Conservation (phyloP, 352 stramenopile species). For the Globisporangium camurandrum region DNA sequence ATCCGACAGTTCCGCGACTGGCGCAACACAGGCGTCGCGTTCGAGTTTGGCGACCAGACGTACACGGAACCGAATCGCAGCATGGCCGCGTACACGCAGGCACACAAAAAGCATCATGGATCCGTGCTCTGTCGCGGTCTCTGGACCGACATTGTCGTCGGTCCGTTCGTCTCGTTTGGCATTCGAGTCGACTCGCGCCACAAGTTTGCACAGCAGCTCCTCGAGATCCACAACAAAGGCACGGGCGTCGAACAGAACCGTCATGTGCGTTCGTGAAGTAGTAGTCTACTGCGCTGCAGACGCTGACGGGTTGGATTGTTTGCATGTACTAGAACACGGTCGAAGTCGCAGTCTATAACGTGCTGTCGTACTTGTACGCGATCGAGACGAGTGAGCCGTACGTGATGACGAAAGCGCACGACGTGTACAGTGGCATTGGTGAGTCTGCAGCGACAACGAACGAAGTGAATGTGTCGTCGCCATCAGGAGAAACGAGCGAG, state of each 20-base stretch:
- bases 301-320: too few relatives aligned
- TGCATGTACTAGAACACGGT: constrained; percentile 87
- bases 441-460: too few relatives aligned
- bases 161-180: constrained; percentile 89
- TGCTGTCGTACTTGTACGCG: constrained; percentile 88
- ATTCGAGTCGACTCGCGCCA: constrained; percentile 71
- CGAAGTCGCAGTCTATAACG: constrained; percentile 90
- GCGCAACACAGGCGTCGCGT: constrained; percentile 90
- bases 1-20: constrained; percentile 88
- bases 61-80: constrained; percentile 89
- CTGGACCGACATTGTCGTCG: constrained; percentile 89
- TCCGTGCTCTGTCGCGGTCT: constrained; percentile 78
- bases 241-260: constrained; percentile 91
- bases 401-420: constrained; percentile 83
- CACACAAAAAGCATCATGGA: constrained; percentile 63
- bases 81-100: constrained; percentile 86
- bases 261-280: constrained; percentile 41
- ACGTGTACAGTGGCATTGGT: constrained; percentile 84
- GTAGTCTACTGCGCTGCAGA: background rate
- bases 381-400: constrained; percentile 86
- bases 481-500: too few relatives aligned
- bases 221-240: constrained; percentile 91
- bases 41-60: constrained; percentile 91
- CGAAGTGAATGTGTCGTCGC: too few relatives aligned
- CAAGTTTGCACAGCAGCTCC: constrained; percentile 82